A percentile compares a stretch with the other conserved stretches of the same genome.
phyloP scores from a whole-genome alignment of 345 rosid species.

The Nasturtium officinale region DNA sequence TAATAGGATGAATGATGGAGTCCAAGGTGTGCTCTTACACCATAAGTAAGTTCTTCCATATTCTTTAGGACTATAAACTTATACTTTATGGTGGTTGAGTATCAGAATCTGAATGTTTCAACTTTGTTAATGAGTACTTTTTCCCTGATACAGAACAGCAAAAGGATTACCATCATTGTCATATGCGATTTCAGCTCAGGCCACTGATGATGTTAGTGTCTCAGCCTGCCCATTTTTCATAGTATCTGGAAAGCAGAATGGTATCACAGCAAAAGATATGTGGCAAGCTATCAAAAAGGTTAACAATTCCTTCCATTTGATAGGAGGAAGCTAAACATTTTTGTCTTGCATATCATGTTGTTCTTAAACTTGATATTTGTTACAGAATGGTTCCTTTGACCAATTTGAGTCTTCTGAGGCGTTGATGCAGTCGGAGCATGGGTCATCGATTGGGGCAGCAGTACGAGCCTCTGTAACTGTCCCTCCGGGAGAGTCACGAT shows the following conservation, averaged over 20 bases:
- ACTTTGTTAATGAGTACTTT: conserved; percentile 6
- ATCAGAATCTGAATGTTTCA: conserved; percentile 14
- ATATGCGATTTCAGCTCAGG: conserved; percentile 76
- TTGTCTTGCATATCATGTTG: not conserved
- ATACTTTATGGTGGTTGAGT: not conserved
- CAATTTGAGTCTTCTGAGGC: conserved; percentile 47
- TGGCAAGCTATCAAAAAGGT: conserved; percentile 89
- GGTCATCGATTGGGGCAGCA: conserved; percentile 93
- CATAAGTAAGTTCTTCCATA: conserved; percentile 62
- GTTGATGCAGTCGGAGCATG: conserved; percentile 60
- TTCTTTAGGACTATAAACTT: not conserved
- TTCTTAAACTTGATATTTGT: conserved; percentile 2
- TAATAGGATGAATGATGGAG: conserved; percentile 73
- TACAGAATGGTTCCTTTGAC: conserved; percentile 76
- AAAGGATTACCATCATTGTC: conserved; percentile 57
- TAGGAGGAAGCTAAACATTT: conserved; percentile 2
- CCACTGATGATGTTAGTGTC: conserved; percentile 60
- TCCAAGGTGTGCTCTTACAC: conserved; percentile 67
- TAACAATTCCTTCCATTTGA: not conserved
- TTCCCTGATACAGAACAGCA: conserved; percentile 59
- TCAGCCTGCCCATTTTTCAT: conserved; percentile 76
- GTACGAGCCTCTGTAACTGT: conserved; percentile 75
- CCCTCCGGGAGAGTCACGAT: conserved; percentile 55
- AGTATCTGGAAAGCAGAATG: conserved; percentile 65
- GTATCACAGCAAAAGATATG: conserved; percentile 80